These are phyloP conservation scores for Aulographum hederae DNA, from an alignment of 2,329 filamentous ascomycete species.

Conservation along the genomic window DNA sequence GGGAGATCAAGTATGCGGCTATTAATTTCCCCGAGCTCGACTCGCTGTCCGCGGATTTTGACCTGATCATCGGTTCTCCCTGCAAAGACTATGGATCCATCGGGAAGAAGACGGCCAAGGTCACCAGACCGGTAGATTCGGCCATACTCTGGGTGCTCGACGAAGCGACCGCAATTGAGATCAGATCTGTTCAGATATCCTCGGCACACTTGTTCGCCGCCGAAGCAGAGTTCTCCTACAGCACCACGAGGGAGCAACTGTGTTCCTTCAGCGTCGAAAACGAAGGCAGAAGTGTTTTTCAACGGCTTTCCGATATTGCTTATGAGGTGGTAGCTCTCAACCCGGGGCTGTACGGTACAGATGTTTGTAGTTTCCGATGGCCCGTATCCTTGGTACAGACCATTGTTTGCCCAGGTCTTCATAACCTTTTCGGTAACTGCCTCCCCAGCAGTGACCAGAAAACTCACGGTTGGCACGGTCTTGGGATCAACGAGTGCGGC, in stretches of 20 bases:
- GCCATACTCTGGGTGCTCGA: conserved; percentile 49
- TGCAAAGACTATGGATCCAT: conserved; percentile 55
- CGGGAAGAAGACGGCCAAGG: conserved; percentile 57
- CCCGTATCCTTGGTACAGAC: conserved; percentile 67
- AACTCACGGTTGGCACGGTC: conserved; percentile 52
- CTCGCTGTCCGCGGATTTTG: conserved; percentile 62
- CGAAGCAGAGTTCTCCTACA: conserved; percentile 72
- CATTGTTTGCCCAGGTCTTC: conserved; percentile 44
- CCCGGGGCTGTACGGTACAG: conserved; percentile 50
- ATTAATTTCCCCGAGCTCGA: conserved; percentile 64
- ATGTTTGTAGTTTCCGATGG: conserved; percentile 81
- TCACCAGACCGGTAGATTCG: conserved; percentile 71
- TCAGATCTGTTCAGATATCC: conserved; percentile 53
- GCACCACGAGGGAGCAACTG: conserved; percentile 46
- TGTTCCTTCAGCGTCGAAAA: conserved; percentile 27
- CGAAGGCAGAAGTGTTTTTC: conserved; percentile 56
- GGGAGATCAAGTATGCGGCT: conserved; percentile 33
- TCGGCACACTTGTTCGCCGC: conserved; percentile 58
- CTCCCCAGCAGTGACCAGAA: conserved; percentile 70
- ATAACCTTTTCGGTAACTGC: conserved; percentile 56
- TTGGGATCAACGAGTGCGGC: conserved; percentile 53
- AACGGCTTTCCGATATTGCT: conserved; percentile 64
- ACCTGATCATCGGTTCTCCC: conserved; percentile 64
- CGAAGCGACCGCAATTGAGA: conserved; percentile 47
- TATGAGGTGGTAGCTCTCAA: conserved; percentile 38